Base-by-base conservation (phyloP, 2,329 filamentous ascomycete genomes). In the Sporothrix phasma region DNA sequence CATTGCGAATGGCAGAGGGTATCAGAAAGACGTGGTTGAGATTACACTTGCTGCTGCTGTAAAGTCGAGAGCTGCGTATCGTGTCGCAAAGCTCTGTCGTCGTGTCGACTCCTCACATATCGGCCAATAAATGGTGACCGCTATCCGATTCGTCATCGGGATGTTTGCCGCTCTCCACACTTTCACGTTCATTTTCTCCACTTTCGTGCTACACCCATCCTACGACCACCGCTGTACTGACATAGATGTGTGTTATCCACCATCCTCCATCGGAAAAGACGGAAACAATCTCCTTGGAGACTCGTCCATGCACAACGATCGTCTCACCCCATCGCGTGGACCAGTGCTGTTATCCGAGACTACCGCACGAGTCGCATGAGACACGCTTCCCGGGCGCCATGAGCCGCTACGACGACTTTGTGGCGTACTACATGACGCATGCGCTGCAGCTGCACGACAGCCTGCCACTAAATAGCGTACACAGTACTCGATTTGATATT, bases 1-100 rank as follows among this genome's bases (percentile, higher is more conserved):
- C 3, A 90, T 79, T 46, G 86, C 80, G n/a, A 5, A 41, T 49
- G 10, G 13, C n/a, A 29, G 24, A 47, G 45, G 3, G 13, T 29
- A 24, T 13, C 4, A 31, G 24, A 17, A 4, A 31, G 39, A 43
- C 6, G 15, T 6, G 13, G 15, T 31, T 17, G 13, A 51, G 8
- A 5, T 51, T 15, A 24, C 7, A n/a, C n/a, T n/a, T n/a, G n/a
- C n/a, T n/a, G n/a, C n/a, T n/a, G n/a, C n/a, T n/a, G n/a, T n/a
- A n/a, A n/a, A n/a, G n/a, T n/a, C n/a, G n/a, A n/a, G n/a, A n/a
- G n/a, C n/a, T n/a, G n/a, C n/a, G n/a, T n/a, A n/a, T n/a, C n/a
- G n/a, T n/a, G n/a, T n/a, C n/a, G n/a, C n/a, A n/a, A n/a, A n/a
- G n/a, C n/a, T n/a, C 15, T 43, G 39, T 43, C n/a, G 49, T 22